phyloP scores from a whole-genome alignment of 2,329 filamentous ascomycete species.

The Botrytis fragariae region DNA sequence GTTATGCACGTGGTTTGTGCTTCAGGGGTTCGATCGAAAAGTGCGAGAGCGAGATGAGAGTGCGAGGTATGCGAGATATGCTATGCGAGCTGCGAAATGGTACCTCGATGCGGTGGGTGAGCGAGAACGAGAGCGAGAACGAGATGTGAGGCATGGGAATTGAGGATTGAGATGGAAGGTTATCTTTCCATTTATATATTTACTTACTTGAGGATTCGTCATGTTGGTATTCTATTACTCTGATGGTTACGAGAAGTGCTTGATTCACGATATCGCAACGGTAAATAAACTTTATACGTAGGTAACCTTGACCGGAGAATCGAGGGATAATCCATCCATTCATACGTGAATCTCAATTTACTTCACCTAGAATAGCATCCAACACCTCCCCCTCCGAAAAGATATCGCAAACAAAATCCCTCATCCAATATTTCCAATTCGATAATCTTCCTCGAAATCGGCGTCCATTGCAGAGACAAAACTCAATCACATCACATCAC shows the following conservation, averaged over 20 bases:
- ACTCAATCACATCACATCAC: background rate
- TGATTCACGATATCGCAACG: background rate
- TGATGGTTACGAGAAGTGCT: background rate
- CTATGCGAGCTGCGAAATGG: background rate
- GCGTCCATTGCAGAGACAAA: background rate
- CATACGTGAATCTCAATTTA: background rate
- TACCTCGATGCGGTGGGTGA: too few species aligned
- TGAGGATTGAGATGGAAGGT: background rate
- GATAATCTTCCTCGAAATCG: background rate
- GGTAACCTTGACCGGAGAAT: background rate
- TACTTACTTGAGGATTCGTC: rapidly evolving
- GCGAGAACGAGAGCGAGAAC: background rate
- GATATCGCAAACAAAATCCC: background rate
- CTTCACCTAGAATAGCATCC: background rate
- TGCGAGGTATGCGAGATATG: background rate
- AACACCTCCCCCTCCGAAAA: too few species aligned
- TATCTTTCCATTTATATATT: background rate
- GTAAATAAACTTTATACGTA: background rate
- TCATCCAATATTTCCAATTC: background rate
- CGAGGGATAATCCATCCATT: background rate
- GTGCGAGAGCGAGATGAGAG: background rate
- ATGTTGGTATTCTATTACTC: background rate
- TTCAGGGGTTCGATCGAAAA: background rate
- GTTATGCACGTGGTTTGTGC: background rate
- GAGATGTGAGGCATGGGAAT: background rate